Evolutionary conservation across 2,329 filamentous ascomycete genomes (phyloP).

Genomic region (Colletotrichum eleusines): DNA sequence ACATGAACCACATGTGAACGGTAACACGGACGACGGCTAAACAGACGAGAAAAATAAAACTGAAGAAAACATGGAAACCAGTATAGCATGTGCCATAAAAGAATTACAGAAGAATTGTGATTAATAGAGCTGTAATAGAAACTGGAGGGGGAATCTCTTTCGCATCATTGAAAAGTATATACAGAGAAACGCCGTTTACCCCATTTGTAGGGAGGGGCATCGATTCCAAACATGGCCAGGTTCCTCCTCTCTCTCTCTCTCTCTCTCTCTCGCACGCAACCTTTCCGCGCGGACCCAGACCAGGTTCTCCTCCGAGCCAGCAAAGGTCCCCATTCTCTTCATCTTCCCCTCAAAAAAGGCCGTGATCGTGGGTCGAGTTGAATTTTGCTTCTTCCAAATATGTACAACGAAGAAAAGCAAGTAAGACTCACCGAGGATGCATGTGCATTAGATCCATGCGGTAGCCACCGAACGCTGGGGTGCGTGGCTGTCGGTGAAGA

Average conservation of each 20-base stretch:
- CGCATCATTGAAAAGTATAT: conserved; percentile 41
- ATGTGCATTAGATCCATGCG: conserved; percentile 62
- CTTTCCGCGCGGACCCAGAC: conserved; percentile 5
- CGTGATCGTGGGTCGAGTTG: conserved; percentile 22
- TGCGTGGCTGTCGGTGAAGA: conserved; percentile 61
- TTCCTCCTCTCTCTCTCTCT: not conserved
- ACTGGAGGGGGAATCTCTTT: conserved; percentile 28
- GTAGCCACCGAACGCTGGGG: conserved; percentile 47
- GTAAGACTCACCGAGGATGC: not conserved
- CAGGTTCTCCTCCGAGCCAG: conserved; percentile 6
- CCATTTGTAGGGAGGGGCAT: conserved; percentile 16
- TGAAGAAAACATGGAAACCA: not conserved
- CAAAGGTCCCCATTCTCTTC: conserved; percentile 21
- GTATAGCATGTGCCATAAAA: not conserved
- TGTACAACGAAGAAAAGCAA: conserved; percentile 40
- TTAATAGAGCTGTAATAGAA: conserved; percentile 14
- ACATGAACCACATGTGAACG: conserved; percentile 2
- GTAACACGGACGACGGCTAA: not conserved
- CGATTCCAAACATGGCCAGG: conserved; percentile 13
- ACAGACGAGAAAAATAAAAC: not conserved
- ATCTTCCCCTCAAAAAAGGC: conserved; percentile 2
- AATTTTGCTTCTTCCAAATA: conserved; percentile 33
- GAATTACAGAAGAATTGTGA: conserved; percentile 9
- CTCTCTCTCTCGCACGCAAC: conserved; percentile 3
- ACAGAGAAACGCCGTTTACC: conserved; percentile 39